Evolutionary conservation across 2,329 filamentous ascomycete genomes (phyloP).

Genomic region (Beauveria sp.): DNA sequence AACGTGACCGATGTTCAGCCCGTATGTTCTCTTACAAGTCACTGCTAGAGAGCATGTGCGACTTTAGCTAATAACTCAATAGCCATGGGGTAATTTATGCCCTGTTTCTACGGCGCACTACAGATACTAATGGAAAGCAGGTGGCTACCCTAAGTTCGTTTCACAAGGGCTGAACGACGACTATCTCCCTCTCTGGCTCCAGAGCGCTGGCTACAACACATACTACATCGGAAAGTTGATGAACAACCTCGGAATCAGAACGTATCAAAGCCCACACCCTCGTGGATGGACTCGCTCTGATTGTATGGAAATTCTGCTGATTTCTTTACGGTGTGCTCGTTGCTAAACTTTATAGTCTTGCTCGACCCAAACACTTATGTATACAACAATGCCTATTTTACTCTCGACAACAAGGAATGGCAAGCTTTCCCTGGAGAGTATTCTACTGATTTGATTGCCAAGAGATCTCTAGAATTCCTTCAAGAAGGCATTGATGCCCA

Average conservation of each 20-base stretch:
- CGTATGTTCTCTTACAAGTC: conserved; percentile 40
- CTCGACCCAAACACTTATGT: conserved; percentile 61
- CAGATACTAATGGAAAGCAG: conserved; percentile 1
- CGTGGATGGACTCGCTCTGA: conserved; percentile 49
- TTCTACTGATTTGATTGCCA: conserved; percentile 43
- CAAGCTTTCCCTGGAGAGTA: conserved; percentile 45
- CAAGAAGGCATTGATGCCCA: conserved; percentile 40
- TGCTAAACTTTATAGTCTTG: conserved; percentile 32
- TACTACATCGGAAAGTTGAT: conserved; percentile 51
- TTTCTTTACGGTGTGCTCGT: background rate
- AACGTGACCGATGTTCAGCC: conserved; percentile 47
- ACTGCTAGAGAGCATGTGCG: background rate
- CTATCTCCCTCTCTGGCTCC: conserved; percentile 45
- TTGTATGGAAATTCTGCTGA: conserved; percentile 10
- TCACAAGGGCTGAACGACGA: conserved; percentile 40
- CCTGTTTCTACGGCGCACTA: background rate
- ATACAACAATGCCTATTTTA: conserved; percentile 57
- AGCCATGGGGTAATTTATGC: background rate
- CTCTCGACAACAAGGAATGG: conserved; percentile 32
- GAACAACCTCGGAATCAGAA: conserved; percentile 40
- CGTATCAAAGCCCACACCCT: conserved; percentile 43
- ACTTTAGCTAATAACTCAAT: conserved; percentile 16
- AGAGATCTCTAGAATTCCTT: conserved; percentile 44
- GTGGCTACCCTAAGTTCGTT: conserved; percentile 42
- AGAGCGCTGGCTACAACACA: conserved; percentile 42